Conservation (phyloP, 306 rosid species). For the Lotus japonicus region DNA sequence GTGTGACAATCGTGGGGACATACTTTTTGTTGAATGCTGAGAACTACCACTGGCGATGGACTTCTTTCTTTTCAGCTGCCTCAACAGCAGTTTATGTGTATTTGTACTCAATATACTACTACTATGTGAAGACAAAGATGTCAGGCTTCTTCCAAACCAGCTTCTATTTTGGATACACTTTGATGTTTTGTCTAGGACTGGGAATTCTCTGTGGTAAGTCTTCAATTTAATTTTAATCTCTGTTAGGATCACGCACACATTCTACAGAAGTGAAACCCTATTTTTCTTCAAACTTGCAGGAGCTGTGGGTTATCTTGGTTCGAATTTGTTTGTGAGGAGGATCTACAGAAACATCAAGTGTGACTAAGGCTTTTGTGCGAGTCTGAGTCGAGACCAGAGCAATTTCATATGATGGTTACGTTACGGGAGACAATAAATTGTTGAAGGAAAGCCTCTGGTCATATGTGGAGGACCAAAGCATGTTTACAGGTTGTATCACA, state of each 20-base stretch:
- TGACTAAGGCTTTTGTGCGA: slow-evolving; percentile 48
- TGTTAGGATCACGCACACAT: not conserved
- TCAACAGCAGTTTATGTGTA: slow-evolving; percentile 95
- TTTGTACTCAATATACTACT: slow-evolving; percentile 90
- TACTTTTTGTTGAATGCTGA: slow-evolving; percentile 96
- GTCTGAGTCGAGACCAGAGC: slow-evolving; percentile 35
- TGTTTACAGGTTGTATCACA: slow-evolving; percentile 40
- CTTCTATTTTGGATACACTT: slow-evolving; percentile 97
- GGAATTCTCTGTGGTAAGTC: slow-evolving; percentile 96
- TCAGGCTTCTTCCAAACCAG: slow-evolving; percentile 99
- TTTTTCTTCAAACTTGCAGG: slow-evolving; percentile 46
- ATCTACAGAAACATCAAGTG: slow-evolving; percentile 99
- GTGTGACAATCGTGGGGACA: slow-evolving; percentile 98
- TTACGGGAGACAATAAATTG: slow-evolving; percentile 25
- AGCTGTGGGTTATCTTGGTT: slow-evolving; percentile 96
- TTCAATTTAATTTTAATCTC: slow-evolving; percentile 3
- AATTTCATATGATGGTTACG: slow-evolving; percentile 32
- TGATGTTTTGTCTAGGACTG: slow-evolving; percentile 96
- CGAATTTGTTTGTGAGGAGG: slow-evolving; percentile 95
- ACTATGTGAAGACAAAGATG: slow-evolving; percentile 97
- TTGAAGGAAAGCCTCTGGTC: slow-evolving; percentile 47
- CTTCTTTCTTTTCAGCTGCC: slow-evolving; percentile 99
- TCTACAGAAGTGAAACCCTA: not conserved
- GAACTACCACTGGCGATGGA: slow-evolving; percentile 99
- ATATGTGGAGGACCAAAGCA: slow-evolving; percentile 33